These are phyloP conservation scores for Gracilaria domingensis DNA, from an alignment of 23 red algal genomes.

Conservation along the genomic window DNA sequence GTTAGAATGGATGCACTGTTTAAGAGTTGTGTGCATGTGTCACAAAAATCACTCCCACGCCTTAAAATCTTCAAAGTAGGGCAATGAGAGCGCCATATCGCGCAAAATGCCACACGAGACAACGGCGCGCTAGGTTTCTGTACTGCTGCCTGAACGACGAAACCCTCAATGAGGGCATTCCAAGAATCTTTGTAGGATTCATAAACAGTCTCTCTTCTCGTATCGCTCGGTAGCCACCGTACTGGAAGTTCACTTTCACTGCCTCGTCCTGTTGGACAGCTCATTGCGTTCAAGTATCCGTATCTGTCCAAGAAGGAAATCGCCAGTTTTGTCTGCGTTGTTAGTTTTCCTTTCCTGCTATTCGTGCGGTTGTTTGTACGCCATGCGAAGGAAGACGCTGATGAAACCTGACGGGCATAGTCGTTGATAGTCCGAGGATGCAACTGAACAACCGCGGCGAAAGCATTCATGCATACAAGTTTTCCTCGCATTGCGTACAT, in stretches of 20 bases:
- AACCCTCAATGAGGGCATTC: not conserved
- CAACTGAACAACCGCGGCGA: not conserved
- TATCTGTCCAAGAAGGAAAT: conserved; percentile 11
- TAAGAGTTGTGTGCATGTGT: too few relatives aligned
- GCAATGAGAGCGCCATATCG: too few relatives aligned
- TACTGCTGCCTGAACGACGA: conserved; percentile 26
- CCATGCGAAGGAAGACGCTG: not conserved
- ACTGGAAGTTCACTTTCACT: not conserved
- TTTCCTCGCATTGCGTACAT: not conserved
- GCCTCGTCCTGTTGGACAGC: conserved; percentile 1
- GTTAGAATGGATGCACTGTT: too few relatives aligned
- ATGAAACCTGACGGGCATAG: not conserved
- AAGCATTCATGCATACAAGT: not conserved
- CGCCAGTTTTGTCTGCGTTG: not conserved
- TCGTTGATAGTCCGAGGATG: not conserved
- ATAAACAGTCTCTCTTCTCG: conserved; percentile 4
- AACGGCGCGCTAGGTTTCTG: too few relatives aligned
- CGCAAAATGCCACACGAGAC: too few relatives aligned
- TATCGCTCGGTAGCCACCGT: conserved; percentile 13
- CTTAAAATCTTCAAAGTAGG: too few relatives aligned
- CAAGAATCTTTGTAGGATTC: not conserved
- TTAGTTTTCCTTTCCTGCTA: not conserved
- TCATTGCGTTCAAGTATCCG: not conserved
- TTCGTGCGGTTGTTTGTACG: not conserved
- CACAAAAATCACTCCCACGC: too few relatives aligned